Base-by-base conservation (phyloP, 2,329 filamentous ascomycete species). In the Diaporthe sp. region DNA sequence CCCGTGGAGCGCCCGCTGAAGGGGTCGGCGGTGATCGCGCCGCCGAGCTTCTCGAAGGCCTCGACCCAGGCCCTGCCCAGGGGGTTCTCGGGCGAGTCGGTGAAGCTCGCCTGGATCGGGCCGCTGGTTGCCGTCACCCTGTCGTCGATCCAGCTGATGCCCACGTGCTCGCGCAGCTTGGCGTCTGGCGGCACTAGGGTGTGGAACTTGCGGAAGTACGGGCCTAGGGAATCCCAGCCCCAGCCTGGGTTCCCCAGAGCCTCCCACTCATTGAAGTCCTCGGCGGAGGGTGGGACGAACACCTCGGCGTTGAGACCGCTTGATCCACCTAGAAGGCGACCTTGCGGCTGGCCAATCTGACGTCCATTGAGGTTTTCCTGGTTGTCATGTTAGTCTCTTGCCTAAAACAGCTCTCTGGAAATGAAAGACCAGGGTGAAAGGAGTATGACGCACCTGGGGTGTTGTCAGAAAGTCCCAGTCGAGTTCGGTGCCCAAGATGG, bases 41-140 rank as follows among this genome's bases (percentile, higher is more conserved):
- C 17, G 4, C 28, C 53, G 4, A 72, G 17, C 4, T 3, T 31
- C 39, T 39, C 39, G 65, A 75, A 49, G 6, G 65, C 39, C 17
- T 75, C 49, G 20, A 63, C 25, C 73, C 73, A 75, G 28, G 67
- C 67, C 20, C 53, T 65, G 8, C 28, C 31, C 73, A 71, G 37
- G 17, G 65, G 73, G 42, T 75, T 71, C 12, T 65, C 55, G 12
- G 31, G 55, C n/a, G 55, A 58, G 13, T 58, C 55, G 9, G 55
- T 58, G 55, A 58, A 58, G 12, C 55, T 58, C 28, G 55, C 55
- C 55, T 58, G 28, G 31, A 58, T 7, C 31, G 55, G 55, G 31
- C 55, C 55, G 17, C 17, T 10, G 6, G 17, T 22, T 13, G 28
- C 55, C 8, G 55, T 58, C 28, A 58, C 55, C 55, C n/a, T 58